Evolutionary conservation across 1,284 basidiomycete species (phyloP).

Genomic region (Xerocomus cyaneibrunnescens): DNA sequence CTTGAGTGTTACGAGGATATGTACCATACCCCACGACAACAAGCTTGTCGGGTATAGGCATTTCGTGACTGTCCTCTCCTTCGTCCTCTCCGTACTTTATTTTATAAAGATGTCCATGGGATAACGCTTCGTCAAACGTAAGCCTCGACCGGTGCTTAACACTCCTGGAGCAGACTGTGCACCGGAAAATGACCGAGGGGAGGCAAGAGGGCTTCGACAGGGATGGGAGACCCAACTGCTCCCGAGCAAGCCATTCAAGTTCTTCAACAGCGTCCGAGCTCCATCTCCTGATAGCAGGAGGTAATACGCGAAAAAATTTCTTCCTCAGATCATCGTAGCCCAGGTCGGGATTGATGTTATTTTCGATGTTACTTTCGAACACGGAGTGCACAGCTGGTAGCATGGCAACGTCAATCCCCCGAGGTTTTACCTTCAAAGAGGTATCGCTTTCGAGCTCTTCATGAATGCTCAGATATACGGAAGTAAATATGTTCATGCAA

Average conservation of each 20-base stretch:
- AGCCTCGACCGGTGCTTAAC: not conserved
- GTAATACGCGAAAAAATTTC: not conserved
- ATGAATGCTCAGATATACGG: not conserved
- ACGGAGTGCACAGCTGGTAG: slow-evolving; percentile 1
- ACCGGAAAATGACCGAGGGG: slow-evolving; percentile 16
- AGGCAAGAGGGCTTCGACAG: slow-evolving; percentile 10
- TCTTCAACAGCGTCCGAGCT: slow-evolving; percentile 10
- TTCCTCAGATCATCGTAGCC: not conserved
- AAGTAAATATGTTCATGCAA: not conserved
- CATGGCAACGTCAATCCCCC: slow-evolving; percentile 7
- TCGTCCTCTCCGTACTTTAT: not conserved
- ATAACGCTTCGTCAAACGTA: slow-evolving; percentile 12
- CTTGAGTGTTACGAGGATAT: not conserved
- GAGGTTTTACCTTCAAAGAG: slow-evolving; percentile 6
- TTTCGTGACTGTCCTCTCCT: not conserved
- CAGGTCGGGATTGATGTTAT: not conserved
- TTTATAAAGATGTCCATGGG: slow-evolving; percentile 12
- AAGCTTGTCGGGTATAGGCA: not conserved
- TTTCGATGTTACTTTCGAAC: not conserved
- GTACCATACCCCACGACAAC: not conserved
- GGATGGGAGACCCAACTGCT: not conserved
- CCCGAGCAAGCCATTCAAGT: slow-evolving; percentile 8
- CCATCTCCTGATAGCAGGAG: slow-evolving; percentile 9
- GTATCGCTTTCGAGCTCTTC: not conserved
- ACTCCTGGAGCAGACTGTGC: slow-evolving; percentile 2